phyloP scores from a whole-genome alignment of 2,329 filamentous ascomycete genomes.

The Talaromyces sp. region DNA sequence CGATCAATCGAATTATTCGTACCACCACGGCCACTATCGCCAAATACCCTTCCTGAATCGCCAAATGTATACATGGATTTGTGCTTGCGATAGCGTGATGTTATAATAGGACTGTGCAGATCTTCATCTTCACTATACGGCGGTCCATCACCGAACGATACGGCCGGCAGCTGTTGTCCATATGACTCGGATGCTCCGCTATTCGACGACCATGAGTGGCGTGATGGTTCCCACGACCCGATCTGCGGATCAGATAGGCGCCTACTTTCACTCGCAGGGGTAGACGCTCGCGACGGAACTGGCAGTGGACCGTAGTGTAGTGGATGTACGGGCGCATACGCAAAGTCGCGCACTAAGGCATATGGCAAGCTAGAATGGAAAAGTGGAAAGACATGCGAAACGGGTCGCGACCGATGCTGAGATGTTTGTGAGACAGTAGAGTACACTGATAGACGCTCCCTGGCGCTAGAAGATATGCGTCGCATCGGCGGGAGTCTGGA shows the following conservation, averaged over 20 bases:
- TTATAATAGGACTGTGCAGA: constrained; percentile 81
- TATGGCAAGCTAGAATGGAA: constrained; percentile 85
- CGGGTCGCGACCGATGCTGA: constrained; percentile 66
- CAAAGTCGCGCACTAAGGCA: constrained; percentile 92
- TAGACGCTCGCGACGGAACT: constrained; percentile 75
- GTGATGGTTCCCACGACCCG: constrained; percentile 68
- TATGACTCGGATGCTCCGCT: constrained; percentile 49
- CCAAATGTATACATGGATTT: constrained; percentile 55
- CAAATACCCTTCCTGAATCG: constrained; percentile 48
- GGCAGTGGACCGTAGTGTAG: constrained; percentile 92
- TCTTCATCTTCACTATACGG: constrained; percentile 97
- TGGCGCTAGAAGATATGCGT: constrained; percentile 72
- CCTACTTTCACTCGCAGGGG: constrained; percentile 74
- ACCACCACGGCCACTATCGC: constrained; percentile 38
- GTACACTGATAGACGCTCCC: constrained; percentile 79
- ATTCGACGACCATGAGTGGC: constrained; percentile 53
- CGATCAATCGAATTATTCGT: constrained; percentile 55
- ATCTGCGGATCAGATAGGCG: constrained; percentile 79
- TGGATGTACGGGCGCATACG: constrained; percentile 76
- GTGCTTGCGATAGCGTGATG: constrained; percentile 80
- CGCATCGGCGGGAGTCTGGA: constrained; percentile 59
- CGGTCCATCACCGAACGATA: constrained; percentile 75
- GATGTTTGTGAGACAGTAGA: constrained; percentile 63
- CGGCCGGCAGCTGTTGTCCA: constrained; percentile 71
- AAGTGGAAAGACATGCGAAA: constrained; percentile 75